Evolutionary conservation across 108 stramenopile genomes (phyloP), one percentile per base, ranked within the genome.

Genomic region (Nitzschia sp.): DNA sequence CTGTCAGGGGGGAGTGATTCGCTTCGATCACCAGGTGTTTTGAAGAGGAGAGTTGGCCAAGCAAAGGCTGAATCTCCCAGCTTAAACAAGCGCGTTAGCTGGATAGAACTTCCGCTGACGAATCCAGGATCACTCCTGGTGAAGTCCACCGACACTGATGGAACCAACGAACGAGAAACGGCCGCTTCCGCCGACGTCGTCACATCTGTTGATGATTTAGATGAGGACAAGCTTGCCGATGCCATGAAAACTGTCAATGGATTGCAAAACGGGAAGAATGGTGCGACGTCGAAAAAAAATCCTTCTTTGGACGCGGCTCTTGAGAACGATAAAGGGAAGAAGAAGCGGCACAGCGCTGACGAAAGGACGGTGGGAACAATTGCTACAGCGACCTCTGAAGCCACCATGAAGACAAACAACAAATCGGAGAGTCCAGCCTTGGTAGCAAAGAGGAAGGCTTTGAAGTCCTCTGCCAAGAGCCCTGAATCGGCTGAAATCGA

Each of bases 321-420:
- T 23, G 48, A 51, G 6, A 26, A 65, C 17, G 64, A 65, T 13
- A 65, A 65, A 18, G 47, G 19, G 18, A 26, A 35, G 23, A 24
- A 30, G 6, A 65, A 65, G 48, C 31, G 26, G 27, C 17, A 25
- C 21, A 31, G 48, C 1, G 24, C 25, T 8, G 64, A 65, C 30
- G 64, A 65, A 49, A 26, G 49, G 45, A 65, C 64, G 15, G 49
- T 65, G 15, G 64, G 47, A 53, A 65, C 64, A 9, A 32, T 30
- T 8, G 64, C 64, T 19, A 65, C 64, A 5, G 24, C 46, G 23
- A 65, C 47, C 0, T 53, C 49, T 1, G 48, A 65, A 24, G 1
- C 64, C 1, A 65, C 64, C 26, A 25, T 51, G 33, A 65, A 65
- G 30, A 65, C 49, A 49, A 65, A 49, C 11, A 65, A 53, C 23